Conservation (phyloP, 305 asterid genomes). For the Fraxinus platypoda region DNA sequence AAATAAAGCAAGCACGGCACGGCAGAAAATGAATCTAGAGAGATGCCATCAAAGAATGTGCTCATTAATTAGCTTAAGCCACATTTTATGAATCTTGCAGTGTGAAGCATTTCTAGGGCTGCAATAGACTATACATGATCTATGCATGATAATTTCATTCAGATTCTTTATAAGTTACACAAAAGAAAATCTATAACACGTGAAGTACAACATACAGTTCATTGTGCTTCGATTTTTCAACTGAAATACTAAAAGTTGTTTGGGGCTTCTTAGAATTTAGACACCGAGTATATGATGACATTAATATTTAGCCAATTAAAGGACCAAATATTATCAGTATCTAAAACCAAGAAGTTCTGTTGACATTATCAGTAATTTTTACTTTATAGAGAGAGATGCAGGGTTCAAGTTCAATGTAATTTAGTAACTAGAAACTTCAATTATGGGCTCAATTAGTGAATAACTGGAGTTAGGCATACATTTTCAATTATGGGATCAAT, state of each 20-base stretch:
- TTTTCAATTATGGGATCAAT: neutral
- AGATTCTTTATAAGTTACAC: neutral
- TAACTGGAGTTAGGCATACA: neutral
- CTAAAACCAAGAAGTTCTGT: neutral
- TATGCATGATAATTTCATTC: neutral
- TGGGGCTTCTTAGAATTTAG: neutral
- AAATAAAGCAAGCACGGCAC: conserved; percentile 71
- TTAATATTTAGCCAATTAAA: neutral
- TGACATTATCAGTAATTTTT: neutral
- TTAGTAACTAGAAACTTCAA: conserved; percentile 1
- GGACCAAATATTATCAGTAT: neutral
- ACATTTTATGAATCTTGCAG: neutral
- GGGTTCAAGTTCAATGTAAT: neutral
- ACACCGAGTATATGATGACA: neutral
- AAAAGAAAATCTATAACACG: neutral
- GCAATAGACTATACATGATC: neutral
- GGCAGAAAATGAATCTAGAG: conserved; percentile 89
- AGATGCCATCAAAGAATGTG: conserved; percentile 14
- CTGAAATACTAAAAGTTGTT: neutral
- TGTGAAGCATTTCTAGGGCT: neutral
- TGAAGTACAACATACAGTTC: neutral
- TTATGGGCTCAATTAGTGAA: neutral
- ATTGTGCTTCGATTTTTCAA: neutral
- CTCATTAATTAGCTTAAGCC: conserved; percentile 15
- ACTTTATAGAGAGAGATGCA: neutral